Conservation (phyloP, 164 flowering plant species). For the Houttuynia cordata region DNA sequence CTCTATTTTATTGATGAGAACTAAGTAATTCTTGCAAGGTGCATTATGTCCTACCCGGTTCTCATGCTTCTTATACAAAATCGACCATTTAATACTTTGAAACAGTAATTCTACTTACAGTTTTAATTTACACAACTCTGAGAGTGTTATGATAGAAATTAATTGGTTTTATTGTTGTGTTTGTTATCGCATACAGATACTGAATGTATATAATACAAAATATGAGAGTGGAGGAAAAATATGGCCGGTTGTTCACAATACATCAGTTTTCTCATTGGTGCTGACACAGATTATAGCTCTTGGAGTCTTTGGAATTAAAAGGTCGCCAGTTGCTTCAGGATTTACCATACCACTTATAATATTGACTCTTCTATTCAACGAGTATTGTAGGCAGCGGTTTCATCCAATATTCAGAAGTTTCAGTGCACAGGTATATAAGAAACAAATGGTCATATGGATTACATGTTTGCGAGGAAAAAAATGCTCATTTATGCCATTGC, state of each 20-base stretch:
- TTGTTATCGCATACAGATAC: slow-evolving; percentile 35
- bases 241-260: slow-evolving; percentile 86
- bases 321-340: slow-evolving; percentile 59
- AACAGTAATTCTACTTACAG: too few species aligned
- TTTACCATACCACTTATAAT: slow-evolving; percentile 65
- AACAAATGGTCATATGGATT: too few species aligned
- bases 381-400: slow-evolving; percentile 78
- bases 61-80: too few species aligned
- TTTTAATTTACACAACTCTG: too few species aligned
- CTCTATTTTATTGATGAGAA: neutral
- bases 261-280: slow-evolving; percentile 78
- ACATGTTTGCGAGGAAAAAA: neutral
- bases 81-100: too few species aligned
- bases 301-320: slow-evolving; percentile 70
- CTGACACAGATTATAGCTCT: slow-evolving; percentile 70
- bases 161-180: neutral
- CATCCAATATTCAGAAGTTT: slow-evolving; percentile 42
- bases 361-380: slow-evolving; percentile 67
- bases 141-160: neutral
- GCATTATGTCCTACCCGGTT: too few species aligned
- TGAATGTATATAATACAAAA: slow-evolving; percentile 63
- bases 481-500: too few species aligned
- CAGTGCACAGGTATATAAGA: slow-evolving; percentile 48
- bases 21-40: too few species aligned
- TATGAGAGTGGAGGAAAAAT: slow-evolving; percentile 72